Conservation (phyloP, 2,329 filamentous ascomycete species). For the Hypoxylon sp. region DNA sequence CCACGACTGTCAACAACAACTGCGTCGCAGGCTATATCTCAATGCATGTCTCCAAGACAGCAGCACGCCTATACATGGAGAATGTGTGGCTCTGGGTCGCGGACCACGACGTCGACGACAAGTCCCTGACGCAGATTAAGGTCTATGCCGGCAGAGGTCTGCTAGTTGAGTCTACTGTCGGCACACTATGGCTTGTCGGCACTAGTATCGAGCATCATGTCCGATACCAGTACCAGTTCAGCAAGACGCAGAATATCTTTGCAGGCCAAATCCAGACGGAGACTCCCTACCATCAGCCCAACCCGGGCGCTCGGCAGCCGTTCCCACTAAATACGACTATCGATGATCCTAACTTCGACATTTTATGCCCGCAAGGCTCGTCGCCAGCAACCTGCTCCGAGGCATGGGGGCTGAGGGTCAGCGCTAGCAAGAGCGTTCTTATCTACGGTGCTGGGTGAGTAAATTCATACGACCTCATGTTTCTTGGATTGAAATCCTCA, state of each 20-base stretch:
- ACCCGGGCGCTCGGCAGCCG: conserved; percentile 70
- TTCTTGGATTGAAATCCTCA: not conserved
- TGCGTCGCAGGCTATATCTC: conserved; percentile 63
- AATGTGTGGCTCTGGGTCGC: conserved; percentile 62
- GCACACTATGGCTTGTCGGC: conserved; percentile 73
- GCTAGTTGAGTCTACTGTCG: conserved; percentile 62
- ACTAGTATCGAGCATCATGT: conserved; percentile 76
- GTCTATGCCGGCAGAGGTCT: conserved; percentile 66
- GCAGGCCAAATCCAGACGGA: conserved; percentile 78
- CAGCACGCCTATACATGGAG: conserved; percentile 60
- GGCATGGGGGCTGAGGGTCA: conserved; percentile 76
- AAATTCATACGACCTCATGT: not conserved
- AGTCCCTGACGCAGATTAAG: conserved; percentile 61
- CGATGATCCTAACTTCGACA: conserved; percentile 68
- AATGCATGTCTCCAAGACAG: conserved; percentile 59
- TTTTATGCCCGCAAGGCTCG: conserved; percentile 56
- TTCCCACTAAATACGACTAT: conserved; percentile 64
- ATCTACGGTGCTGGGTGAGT: conserved; percentile 72
- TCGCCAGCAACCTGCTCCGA: conserved; percentile 63
- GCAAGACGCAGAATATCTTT: conserved; percentile 72
- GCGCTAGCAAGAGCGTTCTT: conserved; percentile 68
- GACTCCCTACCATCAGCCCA: conserved; percentile 79
- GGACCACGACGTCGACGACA: conserved; percentile 68
- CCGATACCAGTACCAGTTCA: conserved; percentile 79
- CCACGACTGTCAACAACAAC: conserved; percentile 50